Evolutionary conservation across 176 grass and related monocot species (phyloP), one percentile per base, ranked within the genome.

Genomic region (Stipa capillata): DNA sequence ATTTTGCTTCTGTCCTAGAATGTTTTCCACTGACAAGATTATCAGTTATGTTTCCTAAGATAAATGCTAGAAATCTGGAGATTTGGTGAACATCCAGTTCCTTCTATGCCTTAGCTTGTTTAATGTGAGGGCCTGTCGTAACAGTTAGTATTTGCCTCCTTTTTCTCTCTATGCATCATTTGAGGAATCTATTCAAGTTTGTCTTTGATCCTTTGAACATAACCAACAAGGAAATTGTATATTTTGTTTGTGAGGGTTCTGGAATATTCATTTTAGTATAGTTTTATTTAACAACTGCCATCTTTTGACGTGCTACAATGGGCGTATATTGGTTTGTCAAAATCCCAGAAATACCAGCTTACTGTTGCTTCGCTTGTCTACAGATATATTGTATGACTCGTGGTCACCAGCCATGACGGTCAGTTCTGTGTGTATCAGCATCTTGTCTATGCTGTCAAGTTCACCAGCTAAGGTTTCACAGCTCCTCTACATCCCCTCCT

Each of bases 361-460:
- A 45, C n/a, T 47, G 3, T 61, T 29, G 18, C n/a, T 82, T 79
- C 5, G 34, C 8, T 58, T 77, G 42, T 60, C 36, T 81, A 14
- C 86, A 97, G 94, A 97, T 89, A 97, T 97, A 82, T 80, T 97
- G 52, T 97, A 97, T 51, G 90, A 97, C 62, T 97, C 94, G 0
- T 97, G 94, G 94, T 97, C 94, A 21, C 94, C 94, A 8, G 94
- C 94, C 5, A 93, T 97, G 94, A 93, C 90, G 5, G 90, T 93
- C 18, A 97, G 88, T 84, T 97, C 94, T 42, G 73, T 97, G 32
- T 97, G 90, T 78, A 93, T 97, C 71, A 97, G 94, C 67, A 93
- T 97, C 42, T 74, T 97, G 61, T 97, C 94, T 17, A 97, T 97
- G 94, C 24, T 97, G 54, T 97, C 94, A 78, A 97, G 94, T 82